A percentile compares a stretch with the other conserved stretches of the same genome.
Conservation (phyloP, 2,329 filamentous ascomycete species). For the Hypoxylon sp. region DNA sequence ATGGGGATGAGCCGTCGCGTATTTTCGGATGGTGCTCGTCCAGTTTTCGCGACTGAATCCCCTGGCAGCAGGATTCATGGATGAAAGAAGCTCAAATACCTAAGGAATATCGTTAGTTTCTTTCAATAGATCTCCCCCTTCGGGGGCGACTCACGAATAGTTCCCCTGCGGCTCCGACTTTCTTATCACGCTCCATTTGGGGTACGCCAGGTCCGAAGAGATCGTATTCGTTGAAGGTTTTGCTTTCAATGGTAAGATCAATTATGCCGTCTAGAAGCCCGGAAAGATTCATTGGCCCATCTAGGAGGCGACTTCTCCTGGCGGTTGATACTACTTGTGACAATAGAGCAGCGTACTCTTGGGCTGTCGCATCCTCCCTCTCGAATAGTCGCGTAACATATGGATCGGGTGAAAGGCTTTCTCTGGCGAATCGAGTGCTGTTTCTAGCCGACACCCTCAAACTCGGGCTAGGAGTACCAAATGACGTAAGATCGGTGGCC, state of each 20-base stretch:
- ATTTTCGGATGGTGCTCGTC: conserved; percentile 63
- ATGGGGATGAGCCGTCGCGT: conserved; percentile 57
- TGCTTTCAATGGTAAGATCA: neutral
- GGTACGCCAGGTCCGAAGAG: conserved; percentile 28
- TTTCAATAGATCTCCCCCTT: neutral
- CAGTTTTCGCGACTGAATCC: conserved; percentile 61
- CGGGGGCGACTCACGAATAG: conserved; percentile 37
- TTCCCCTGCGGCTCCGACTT: conserved; percentile 45
- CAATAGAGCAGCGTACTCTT: conserved; percentile 27
- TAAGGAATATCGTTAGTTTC: conserved; percentile 41
- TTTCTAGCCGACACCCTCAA: neutral
- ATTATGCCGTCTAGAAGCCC: conserved; percentile 8
- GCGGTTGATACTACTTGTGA: conserved; percentile 18
- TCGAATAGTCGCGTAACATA: neutral
- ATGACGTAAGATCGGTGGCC: conserved; percentile 8
- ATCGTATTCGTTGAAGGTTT: conserved; percentile 15
- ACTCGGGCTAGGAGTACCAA: neutral
- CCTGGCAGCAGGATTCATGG: conserved; percentile 50
- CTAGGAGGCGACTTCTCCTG: conserved; percentile 25
- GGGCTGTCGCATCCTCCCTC: neutral
- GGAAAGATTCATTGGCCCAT: conserved; percentile 1
- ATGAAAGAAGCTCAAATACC: conserved; percentile 60
- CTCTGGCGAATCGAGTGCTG: neutral
- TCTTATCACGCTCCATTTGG: conserved; percentile 45
- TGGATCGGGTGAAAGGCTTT: neutral